A percentile compares a stretch with the other conserved stretches of the same genome.
Evolutionary conservation across 352 stramenopile species (phyloP).

Genomic region (Elongisporangium prolatum): DNA sequence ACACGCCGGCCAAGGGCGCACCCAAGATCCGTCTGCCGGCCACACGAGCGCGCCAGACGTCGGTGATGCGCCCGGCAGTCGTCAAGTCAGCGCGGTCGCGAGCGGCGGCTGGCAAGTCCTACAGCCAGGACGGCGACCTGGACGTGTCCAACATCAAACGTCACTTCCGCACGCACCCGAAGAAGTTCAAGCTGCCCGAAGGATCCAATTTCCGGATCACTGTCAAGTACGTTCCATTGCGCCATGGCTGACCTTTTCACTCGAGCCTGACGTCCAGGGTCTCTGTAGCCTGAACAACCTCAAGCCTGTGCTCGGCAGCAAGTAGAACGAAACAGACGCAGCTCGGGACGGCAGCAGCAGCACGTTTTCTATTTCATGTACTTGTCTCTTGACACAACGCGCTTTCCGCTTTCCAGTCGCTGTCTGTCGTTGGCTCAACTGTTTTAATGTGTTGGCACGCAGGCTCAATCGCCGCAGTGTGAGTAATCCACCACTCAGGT

Average conservation of each 20-base stretch:
- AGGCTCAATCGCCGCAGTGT: background rate
- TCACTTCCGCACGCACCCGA: conserved; percentile 71
- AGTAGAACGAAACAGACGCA: conserved; percentile 37
- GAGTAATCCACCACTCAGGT: background rate
- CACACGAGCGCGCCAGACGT: conserved; percentile 34
- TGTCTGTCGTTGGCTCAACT: background rate
- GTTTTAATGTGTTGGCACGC: background rate
- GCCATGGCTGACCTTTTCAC: background rate
- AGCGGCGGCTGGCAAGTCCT: conserved; percentile 5
- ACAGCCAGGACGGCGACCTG: conserved; percentile 22
- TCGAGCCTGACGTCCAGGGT: conserved; percentile 7
- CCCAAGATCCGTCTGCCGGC: conserved; percentile 14
- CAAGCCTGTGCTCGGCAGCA: conserved; percentile 59
- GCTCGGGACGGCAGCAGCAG: no score
- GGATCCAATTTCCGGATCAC: conserved; percentile 77
- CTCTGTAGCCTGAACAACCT: conserved; percentile 51
- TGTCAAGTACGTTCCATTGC: conserved; percentile 54
- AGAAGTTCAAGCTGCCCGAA: conserved; percentile 79
- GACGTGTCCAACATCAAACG: conserved; percentile 77
- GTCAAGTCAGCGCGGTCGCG: conserved; percentile 19
- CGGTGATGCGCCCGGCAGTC: conserved; percentile 20
- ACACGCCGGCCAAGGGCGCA: conserved; percentile 13
- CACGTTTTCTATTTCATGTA: background rate
- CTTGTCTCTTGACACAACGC: no score
- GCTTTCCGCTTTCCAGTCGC: background rate